phyloP scores from a whole-genome alignment of 441 rosid genomes.

The Omphalea diandra region DNA sequence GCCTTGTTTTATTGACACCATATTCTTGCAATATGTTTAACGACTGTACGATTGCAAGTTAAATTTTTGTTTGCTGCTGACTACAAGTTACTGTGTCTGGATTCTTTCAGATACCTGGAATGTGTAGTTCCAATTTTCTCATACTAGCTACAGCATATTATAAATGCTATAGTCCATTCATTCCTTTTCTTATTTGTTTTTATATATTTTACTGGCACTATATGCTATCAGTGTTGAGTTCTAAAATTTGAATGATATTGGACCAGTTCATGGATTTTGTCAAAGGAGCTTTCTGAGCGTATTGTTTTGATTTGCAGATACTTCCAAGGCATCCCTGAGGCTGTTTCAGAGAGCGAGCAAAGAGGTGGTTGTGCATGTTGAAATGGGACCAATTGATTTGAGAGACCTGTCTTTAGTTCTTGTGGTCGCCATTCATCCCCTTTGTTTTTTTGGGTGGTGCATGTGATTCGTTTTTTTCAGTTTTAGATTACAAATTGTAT shows the following conservation, averaged over 20 bases:
- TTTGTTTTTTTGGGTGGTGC: slow-evolving; percentile 5
- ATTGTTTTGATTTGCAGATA: slow-evolving; percentile 49
- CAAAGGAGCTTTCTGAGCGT: not conserved
- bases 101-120: not conserved
- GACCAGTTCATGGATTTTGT: not conserved
- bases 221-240: not conserved
- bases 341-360: slow-evolving; percentile 72
- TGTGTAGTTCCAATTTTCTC: not conserved
- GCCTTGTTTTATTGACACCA: not conserved
- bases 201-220: not conserved
- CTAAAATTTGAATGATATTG: not conserved
- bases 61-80: too few relatives aligned
- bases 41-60: not conserved
- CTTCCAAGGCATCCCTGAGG: slow-evolving; percentile 83
- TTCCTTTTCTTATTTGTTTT: not conserved
- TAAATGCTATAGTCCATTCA: not conserved
- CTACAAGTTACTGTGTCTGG: not conserved
- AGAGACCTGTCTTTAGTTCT: not conserved
- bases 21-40: not conserved
- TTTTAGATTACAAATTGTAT: not conserved
- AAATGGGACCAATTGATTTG: slow-evolving; percentile 16
- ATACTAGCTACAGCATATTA: not conserved
- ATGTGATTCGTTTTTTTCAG: not conserved
- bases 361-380: slow-evolving; percentile 92
- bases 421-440: slow-evolving; percentile 21